Base-by-base conservation (phyloP, 257 asterid species). In the Rauvolfia tetraphylla region DNA sequence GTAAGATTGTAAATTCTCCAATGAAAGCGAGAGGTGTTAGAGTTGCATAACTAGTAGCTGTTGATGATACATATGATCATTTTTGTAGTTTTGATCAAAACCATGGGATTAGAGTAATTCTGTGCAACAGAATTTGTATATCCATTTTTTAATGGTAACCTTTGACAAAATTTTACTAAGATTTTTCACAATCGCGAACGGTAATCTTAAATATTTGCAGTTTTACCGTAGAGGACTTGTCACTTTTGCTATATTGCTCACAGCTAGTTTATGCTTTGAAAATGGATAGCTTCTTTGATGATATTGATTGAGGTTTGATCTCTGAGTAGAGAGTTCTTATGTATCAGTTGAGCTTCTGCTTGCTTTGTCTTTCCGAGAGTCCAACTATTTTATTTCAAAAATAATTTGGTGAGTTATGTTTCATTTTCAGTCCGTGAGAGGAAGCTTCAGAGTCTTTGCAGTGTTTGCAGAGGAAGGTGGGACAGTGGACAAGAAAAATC, bases 371-470 rank as follows among this genome's bases (percentile, higher is more conserved):
- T 62, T 67, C 84, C 56, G 73, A 57, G 77, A 79, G 84, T 79
- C 81, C n/a, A n/a, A n/a, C n/a, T 72, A 22, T 38, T 66, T 33
- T 1, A 23, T 31, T 39, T 20, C 69, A 31, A 11, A 46, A 46
- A 46, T 46, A 46, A 65, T 34, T 4, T 44, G 18, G 46, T 54
- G 66, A 71, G 73, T 69, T 71, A 31, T 41, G 44, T 74, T 82
- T 36, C 54, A 74, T 79, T 29, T 41, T 63, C 89, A 91, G 98
- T 88, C 83, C 66, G 86, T 85, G 63, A 83, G 80, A 76, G 96
- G 95, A 78, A 88, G 91, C 20, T 88, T 92, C 79, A 73, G 89
- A 73, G 97, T 94, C 33, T 84, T 91, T 80, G 96, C 99, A 63
- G 85, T 92, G 57, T 78, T 86, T 68, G 96, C 92, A 73, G 97